Percentiles rank a stretch among this genome's conserved stretches.
Evolutionary conservation across 768 basidiomycete genomes (phyloP).

Genomic region (Lactarius sp.): DNA sequence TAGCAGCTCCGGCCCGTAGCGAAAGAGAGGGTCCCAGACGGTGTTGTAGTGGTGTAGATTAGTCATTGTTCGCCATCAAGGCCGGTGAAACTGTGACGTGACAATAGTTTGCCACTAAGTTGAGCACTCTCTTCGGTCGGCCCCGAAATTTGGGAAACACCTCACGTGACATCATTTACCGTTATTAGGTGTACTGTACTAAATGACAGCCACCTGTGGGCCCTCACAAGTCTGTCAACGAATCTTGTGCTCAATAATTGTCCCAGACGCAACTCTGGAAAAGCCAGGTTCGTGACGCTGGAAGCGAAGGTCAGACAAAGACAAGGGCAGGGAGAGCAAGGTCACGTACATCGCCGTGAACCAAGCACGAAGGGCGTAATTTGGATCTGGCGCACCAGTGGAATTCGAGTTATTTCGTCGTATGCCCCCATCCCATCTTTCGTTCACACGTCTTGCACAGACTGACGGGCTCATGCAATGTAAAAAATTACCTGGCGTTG

Average conservation of each 20-base stretch:
- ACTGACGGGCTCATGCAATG: not conserved
- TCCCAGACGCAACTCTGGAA: not conserved
- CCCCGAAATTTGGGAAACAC: too few relatives aligned
- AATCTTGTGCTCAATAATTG: not conserved
- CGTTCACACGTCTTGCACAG: not conserved
- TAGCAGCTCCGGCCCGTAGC: too few relatives aligned
- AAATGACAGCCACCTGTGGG: too few relatives aligned
- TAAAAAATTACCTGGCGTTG: not conserved
- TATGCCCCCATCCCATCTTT: constrained; percentile 9
- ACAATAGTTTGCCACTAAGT: too few relatives aligned
- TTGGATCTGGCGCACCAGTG: not conserved
- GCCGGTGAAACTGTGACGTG: too few relatives aligned
- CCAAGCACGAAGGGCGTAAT: constrained; percentile 16
- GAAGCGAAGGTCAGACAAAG: not conserved
- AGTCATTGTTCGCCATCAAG: too few relatives aligned
- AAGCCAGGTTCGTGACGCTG: constrained; percentile 4
- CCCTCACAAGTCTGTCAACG: not conserved
- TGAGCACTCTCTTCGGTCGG: too few relatives aligned
- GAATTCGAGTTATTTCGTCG: not conserved
- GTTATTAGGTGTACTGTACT: not conserved
- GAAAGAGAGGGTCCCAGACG: too few relatives aligned
- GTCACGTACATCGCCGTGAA: constrained; percentile 20
- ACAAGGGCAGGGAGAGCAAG: not conserved
- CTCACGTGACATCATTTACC: too few relatives aligned
- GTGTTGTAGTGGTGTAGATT: too few relatives aligned